These are phyloP conservation scores for Agrostemma githago DNA, from an alignment of 148 eudicot genomes.

Conservation along the genomic window DNA sequence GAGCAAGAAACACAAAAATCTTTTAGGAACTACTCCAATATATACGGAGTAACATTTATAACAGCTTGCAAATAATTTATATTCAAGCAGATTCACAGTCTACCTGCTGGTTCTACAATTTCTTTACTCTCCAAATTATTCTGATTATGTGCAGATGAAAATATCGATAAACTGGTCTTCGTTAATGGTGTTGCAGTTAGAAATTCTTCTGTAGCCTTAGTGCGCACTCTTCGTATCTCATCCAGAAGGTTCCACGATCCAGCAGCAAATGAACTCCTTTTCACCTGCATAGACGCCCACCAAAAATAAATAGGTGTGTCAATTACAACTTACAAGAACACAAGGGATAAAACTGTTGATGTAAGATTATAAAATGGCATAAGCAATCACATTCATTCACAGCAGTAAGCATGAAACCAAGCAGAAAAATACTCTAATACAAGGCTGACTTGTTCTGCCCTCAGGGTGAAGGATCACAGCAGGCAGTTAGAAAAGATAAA, in stretches of 20 bases:
- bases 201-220: slow-evolving; percentile 80
- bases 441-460: too few species aligned
- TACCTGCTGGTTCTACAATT: slow-evolving; percentile 22
- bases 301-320: neutral
- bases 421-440: neutral
- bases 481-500: too few species aligned
- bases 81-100: slow-evolving; percentile 13
- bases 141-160: slow-evolving; percentile 18
- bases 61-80: neutral
- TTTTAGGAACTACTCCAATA: neutral
- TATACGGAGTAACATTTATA: neutral
- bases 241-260: slow-evolving; percentile 84
- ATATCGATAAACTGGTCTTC: slow-evolving; percentile 23
- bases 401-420: neutral
- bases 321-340: neutral
- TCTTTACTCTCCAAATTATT: slow-evolving; percentile 15
- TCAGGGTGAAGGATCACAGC: too few species aligned
- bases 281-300: slow-evolving; percentile 34
- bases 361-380: neutral
- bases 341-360: neutral
- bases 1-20: neutral
- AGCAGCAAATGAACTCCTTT: slow-evolving; percentile 47
- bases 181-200: slow-evolving; percentile 37
- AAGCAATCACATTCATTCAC: neutral
- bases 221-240: slow-evolving; percentile 78